Evolutionary conservation across 805 yeast species (phyloP), one percentile per base, ranked within the genome.

Genomic region (Cyberlindnera samutprakarnensis): DNA sequence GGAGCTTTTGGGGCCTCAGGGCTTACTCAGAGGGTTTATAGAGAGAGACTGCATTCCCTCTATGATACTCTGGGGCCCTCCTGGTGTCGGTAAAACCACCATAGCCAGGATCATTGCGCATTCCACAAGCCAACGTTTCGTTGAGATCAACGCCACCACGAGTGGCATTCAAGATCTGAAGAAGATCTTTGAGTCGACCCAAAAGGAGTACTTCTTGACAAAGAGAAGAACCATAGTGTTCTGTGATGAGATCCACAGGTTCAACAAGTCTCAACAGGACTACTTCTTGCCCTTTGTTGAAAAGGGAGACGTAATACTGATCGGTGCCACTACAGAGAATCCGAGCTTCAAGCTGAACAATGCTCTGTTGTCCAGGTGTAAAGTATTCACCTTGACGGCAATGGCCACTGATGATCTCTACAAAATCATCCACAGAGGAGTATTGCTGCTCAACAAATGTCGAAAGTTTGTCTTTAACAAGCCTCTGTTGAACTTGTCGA

Each of bases 271-370:
- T 0, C 98, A 92, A 49, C 98, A 92, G 54, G 97, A 92, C 54
- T 70, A 78, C 28, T 71, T 94, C 28, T 60, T 92, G 24, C 92
- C 94, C 0, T 77, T 74, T 39, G 79, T 90, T 1, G 99, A 92
- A 53, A 62, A 72, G 18, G 97, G 97, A 3, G 75, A 75, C 32
- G 74, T 88, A 27, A 74, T 77, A 2, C 65, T 92, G 26, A 75
- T 90, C 31, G 98, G 98, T 5, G 96, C 97, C n/a, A 92, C 98
- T 0, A 88, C 97, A 0, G 98, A 92, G 52, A 92, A 92, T 51
- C 96, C 96, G 4, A 75, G 82, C 29, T 79, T 81, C 46, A 79
- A 85, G 46, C 58, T 92, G 25, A 77, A 87, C 38, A 73, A 80
- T 33, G 96, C 97, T 0, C 61, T 92, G 21, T 53, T 86, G 18